These are phyloP conservation scores for Rhodotorula mucilaginosa DNA, from an alignment of 1,284 basidiomycete genomes.

Conservation along the genomic window DNA sequence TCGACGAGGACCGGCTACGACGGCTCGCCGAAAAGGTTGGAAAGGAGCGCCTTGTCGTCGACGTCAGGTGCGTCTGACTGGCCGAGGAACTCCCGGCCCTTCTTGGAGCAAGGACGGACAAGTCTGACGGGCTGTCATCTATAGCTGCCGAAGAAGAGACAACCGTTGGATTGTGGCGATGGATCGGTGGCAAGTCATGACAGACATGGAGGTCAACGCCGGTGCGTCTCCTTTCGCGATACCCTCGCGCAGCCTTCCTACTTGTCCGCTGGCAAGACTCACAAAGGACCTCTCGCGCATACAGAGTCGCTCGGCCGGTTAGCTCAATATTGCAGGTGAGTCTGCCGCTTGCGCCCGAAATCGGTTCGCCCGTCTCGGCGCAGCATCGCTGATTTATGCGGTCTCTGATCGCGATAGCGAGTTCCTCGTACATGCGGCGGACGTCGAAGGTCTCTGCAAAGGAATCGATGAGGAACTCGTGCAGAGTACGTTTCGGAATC, in stretches of 20 bases:
- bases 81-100: too few relatives aligned
- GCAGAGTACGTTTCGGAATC: conserved; percentile 54
- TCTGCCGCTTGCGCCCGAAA: too few relatives aligned
- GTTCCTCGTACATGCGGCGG: conserved; percentile 93
- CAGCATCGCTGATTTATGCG: not conserved
- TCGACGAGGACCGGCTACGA: conserved; percentile 71
- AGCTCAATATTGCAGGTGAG: conserved; percentile 72
- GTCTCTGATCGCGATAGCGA: conserved; percentile 59
- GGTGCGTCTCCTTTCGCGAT: conserved; percentile 53
- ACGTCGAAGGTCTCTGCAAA: conserved; percentile 95
- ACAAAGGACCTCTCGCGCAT: too few relatives aligned
- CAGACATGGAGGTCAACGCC: conserved; percentile 86
- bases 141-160: conserved; percentile 75
- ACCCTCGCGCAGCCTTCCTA: conserved; percentile 2
- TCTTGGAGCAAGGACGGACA: too few relatives aligned
- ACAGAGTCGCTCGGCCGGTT: conserved; percentile 69
- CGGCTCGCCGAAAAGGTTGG: conserved; percentile 67
- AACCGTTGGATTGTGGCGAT: conserved; percentile 91
- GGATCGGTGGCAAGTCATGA: conserved; percentile 98
- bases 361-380: too few relatives aligned
- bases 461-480: conserved; percentile 94
- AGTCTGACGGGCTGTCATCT: too few relatives aligned
- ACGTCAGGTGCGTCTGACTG: conserved; percentile 70
- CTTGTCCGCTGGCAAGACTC: not conserved
- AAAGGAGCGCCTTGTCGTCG: conserved; percentile 86